Evolutionary conservation across 2,329 filamentous ascomycete genomes (phyloP), one percentile per base, ranked within the genome.

Genomic region (Neofusicoccum umdonicola): DNA sequence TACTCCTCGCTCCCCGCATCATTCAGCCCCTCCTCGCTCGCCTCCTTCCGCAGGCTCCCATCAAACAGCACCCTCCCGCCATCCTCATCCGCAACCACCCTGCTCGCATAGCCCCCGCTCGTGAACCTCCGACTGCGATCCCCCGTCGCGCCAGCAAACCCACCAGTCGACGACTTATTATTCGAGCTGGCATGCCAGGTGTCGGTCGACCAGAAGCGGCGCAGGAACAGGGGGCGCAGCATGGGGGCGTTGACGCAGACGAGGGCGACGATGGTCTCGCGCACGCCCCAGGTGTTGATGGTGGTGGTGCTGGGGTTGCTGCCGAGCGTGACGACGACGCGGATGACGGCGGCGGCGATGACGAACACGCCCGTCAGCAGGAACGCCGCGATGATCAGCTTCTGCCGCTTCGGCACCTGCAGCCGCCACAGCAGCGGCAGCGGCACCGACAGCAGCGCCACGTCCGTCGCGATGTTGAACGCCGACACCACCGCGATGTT

Each of bases 221-320:
- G 61, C 45, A 62, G 68, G 61, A 73, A 69, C 27, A 77, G 56
- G 0, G 75, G 75, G 4, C 71, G 68, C 3, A 78, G 66, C 31
- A 77, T 74, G 5, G 75, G 75, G 0, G 72, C 67, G 54, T 77
- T 77, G 45, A 77, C 74, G 2, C 74, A 72, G 8, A 77, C 64
- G 9, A 77, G 72, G 5, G 72, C 75, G 11, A 76, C 72, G 19
- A 74, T 68, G 1, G 74, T 77, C 64, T 79, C 77, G 44, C 76
- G 69, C 1, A 76, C 69, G 11, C 76, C 76, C 77, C 77, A 78
- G 9, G 69, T 62, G 42, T 79, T 78, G 44, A 77, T 76, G 51
- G 70, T 75, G 7, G 73, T 66, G 0, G 72, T 73, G 2, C 69
- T 71, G 0, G 73, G 74, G n/a, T 65, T 66, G 7, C 68, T 65